Base-by-base conservation (phyloP, 2,329 filamentous ascomycete species). In the Ceratocystiopsis sp. region DNA sequence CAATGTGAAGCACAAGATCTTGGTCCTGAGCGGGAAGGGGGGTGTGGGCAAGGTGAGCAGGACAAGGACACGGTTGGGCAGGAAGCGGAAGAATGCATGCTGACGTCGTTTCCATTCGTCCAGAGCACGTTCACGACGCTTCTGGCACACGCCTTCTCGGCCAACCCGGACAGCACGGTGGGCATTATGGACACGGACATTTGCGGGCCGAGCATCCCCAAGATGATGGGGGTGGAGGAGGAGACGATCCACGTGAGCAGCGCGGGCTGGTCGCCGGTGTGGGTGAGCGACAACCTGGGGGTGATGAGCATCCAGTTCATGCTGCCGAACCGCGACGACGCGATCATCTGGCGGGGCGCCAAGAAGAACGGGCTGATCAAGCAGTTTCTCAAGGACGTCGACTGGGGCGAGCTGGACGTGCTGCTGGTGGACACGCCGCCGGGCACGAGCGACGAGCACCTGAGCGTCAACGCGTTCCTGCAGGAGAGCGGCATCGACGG, bases 351-450 rank as follows among this genome's bases (percentile, higher is more conserved):
- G 91, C 75, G 91, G 41, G 91, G 91, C 0, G 82, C 91, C 3
- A 98, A 98, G 73, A 98, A 98, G 72, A 98, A 96, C 55, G 91
- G 91, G 0, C 64, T 98, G 45, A 96, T 98, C 57, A 98, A 98
- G 66, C 84, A 93, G 59, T 98, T 98, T 53, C 64, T 98, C 42
- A 95, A 93, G 66, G 93, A 98, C 55, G 91, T 98, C 8, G 85
- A 93, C 57, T 98, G 93, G 91, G 91, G 91, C 11, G 83, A 93
- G 47, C 67, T 96, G 60, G 91, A 98, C 56, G 93, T 89, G 52
- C 58, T 98, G 46, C 71, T 98, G 42, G 85, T 96, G 12, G 91
- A 98, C 59, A 98, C 91, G 1, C 91, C 93, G 1, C 91, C 91
- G 0, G 91, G 91, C 16, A 98, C 91, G 2, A 86, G 78, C 46